Conservation (phyloP, 495 filamentous ascomycete genomes). For the Schizothecium vesticola region DNA sequence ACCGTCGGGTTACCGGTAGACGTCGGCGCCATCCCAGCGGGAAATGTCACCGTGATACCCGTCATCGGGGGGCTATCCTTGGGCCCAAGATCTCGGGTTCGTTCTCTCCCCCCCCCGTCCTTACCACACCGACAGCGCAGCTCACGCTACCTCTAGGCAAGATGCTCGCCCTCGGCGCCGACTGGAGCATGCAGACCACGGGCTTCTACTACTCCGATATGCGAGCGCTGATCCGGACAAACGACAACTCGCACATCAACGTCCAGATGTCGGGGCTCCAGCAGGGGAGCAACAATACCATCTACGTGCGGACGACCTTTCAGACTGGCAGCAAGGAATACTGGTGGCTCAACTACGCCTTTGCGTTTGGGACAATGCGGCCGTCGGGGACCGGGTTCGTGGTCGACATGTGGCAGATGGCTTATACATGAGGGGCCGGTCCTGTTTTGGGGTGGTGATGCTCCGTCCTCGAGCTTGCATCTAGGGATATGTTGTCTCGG, state of each 20-base stretch:
- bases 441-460: neutral
- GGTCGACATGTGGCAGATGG: slow-evolving; percentile 15
- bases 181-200: slow-evolving; percentile 11
- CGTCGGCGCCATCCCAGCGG: slow-evolving; percentile 16
- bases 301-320: slow-evolving; percentile 13
- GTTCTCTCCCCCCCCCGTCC: neutral
- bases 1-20: slow-evolving; percentile 16
- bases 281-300: slow-evolving; percentile 3
- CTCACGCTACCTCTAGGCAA: neutral
- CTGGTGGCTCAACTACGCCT: slow-evolving; percentile 17
- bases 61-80: slow-evolving; percentile 11
- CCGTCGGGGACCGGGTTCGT: slow-evolving; percentile 11
- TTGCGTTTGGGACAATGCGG: slow-evolving; percentile 17
- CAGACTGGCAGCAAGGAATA: slow-evolving; percentile 17
- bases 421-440: neutral
- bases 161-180: slow-evolving; percentile 16
- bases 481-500: neutral
- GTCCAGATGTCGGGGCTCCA: slow-evolving; percentile 14
- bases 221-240: slow-evolving; percentile 15
- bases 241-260: slow-evolving; percentile 17
- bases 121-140: neutral
- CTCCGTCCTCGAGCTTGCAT: neutral
- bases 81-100: slow-evolving; percentile 15
- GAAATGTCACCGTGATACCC: slow-evolving; percentile 17
- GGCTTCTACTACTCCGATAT: slow-evolving; percentile 14